These are phyloP conservation scores for Aspergillus sp. DNA, from an alignment of 2,329 filamentous ascomycete genomes.

Conservation along the genomic window DNA sequence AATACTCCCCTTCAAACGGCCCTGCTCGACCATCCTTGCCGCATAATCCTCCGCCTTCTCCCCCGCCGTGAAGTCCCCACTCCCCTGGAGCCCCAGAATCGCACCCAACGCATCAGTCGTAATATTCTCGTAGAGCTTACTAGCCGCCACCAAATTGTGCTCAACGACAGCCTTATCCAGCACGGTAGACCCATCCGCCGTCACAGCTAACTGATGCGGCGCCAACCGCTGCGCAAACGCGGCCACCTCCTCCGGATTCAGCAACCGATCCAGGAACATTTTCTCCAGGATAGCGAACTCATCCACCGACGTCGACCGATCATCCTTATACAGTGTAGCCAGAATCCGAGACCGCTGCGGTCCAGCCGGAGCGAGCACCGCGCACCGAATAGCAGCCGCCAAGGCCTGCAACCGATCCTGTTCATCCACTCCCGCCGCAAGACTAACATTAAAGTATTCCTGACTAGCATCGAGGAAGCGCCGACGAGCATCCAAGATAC, in stretches of 20 bases:
- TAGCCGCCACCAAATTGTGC: conserved; percentile 89
- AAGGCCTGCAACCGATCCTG: conserved; percentile 83
- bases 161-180: conserved; percentile 91
- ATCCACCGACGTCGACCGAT: conserved; percentile 71
- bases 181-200: conserved; percentile 87
- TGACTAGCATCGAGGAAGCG: conserved; percentile 85
- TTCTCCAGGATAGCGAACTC: conserved; percentile 93
- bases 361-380: conserved; percentile 87
- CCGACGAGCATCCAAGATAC: conserved; percentile 87
- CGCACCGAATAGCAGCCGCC: conserved; percentile 84
- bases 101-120: conserved; percentile 72
- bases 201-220: conserved; percentile 87
- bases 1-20: conserved; percentile 81
- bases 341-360: conserved; percentile 79
- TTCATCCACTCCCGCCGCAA: conserved; percentile 76
- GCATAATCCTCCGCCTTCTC: conserved; percentile 89
- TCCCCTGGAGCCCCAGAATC: conserved; percentile 70
- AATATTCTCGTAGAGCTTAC: conserved; percentile 77
- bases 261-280: conserved; percentile 89
- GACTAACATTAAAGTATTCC: conserved; percentile 84
- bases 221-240: conserved; percentile 79
- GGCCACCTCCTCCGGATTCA: conserved; percentile 78
- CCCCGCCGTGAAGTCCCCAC: conserved; percentile 49
- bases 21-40: conserved; percentile 94
- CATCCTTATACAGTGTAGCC: conserved; percentile 88